Conservation (phyloP, 495 filamentous ascomycete genomes). For the Talaromyces nanjingensis region DNA sequence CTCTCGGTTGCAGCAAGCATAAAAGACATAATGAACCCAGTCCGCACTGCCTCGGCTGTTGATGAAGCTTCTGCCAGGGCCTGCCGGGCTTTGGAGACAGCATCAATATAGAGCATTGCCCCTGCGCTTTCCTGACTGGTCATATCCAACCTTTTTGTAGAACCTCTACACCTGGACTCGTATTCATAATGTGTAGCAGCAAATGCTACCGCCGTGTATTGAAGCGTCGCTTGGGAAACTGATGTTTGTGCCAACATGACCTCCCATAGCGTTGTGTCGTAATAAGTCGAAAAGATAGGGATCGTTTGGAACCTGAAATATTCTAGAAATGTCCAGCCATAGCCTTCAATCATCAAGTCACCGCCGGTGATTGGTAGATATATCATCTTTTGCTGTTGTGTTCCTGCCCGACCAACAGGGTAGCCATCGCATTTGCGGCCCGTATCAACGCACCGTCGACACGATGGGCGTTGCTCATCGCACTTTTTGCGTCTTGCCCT, state of each 20-base stretch:
- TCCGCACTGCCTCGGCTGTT: not conserved
- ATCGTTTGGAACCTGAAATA: not conserved
- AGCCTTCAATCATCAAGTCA: not conserved
- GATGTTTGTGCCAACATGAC: not conserved
- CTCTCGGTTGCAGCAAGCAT: not conserved
- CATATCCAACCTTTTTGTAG: not conserved
- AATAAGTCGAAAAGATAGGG: not conserved
- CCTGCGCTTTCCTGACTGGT: not conserved
- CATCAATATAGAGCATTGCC: not conserved
- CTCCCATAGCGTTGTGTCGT: not conserved
- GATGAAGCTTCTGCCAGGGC: not conserved
- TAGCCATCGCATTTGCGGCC: slow-evolving; percentile 10
- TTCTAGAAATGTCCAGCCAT: not conserved
- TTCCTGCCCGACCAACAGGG: not conserved
- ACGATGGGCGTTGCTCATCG: slow-evolving; percentile 9
- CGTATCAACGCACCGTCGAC: slow-evolving; percentile 8
- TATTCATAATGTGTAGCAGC: not conserved
- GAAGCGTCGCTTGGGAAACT: not conserved
- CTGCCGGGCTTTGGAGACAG: not conserved
- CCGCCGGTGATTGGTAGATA: not conserved
- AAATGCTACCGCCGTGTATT: not conserved
- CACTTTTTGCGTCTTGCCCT: slow-evolving; percentile 6
- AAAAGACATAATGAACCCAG: not conserved
- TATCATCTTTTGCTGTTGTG: not conserved
- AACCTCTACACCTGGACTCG: not conserved